Evolutionary conservation across 208 protist species (phyloP).

Genomic region (Kentomonas sorsogonicus): DNA sequence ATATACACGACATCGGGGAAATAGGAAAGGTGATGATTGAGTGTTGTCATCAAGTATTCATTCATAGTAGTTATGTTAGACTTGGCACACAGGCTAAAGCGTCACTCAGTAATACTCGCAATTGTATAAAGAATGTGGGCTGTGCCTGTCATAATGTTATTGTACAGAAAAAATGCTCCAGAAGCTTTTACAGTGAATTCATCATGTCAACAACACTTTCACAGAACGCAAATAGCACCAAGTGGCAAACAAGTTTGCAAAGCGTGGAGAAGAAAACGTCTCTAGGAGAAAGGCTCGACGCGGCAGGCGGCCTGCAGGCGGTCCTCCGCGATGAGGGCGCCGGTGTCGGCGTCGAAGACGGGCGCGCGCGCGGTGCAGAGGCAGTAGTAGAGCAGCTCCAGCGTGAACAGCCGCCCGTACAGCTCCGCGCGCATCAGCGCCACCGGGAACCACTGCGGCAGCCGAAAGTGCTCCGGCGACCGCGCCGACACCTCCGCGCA

Average conservation of each 20-base stretch:
- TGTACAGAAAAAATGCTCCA: too few relatives aligned
- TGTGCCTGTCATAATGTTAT: too few relatives aligned
- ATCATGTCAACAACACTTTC: too few relatives aligned
- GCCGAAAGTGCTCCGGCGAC: conserved; percentile 21
- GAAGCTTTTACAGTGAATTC: too few relatives aligned
- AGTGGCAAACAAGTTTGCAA: too few relatives aligned
- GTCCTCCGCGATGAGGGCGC: conserved; percentile 24
- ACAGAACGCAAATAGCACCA: conserved; percentile 2
- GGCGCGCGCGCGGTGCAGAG: conserved; percentile 39
- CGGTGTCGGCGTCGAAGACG: conserved; percentile 31
- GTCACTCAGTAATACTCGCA: too few relatives aligned
- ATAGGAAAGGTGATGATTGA: too few relatives aligned
- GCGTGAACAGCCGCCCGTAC: conserved; percentile 38
- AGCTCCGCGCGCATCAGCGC: conserved; percentile 19
- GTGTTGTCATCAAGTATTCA: too few relatives aligned
- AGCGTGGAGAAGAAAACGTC: neutral
- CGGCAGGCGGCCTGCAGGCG: conserved; percentile 34
- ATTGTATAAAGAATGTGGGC: too few relatives aligned
- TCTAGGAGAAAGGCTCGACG: conserved; percentile 22
- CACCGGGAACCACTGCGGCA: conserved; percentile 46
- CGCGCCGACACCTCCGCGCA: conserved; percentile 29
- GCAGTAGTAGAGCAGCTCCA: conserved; percentile 65
- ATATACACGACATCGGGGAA: too few relatives aligned
- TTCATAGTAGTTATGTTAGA: too few relatives aligned
- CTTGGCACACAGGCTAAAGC: too few relatives aligned